These are phyloP conservation scores for Penicillium longicatenatum DNA, from an alignment of 495 filamentous ascomycete genomes.

Conservation along the genomic window DNA sequence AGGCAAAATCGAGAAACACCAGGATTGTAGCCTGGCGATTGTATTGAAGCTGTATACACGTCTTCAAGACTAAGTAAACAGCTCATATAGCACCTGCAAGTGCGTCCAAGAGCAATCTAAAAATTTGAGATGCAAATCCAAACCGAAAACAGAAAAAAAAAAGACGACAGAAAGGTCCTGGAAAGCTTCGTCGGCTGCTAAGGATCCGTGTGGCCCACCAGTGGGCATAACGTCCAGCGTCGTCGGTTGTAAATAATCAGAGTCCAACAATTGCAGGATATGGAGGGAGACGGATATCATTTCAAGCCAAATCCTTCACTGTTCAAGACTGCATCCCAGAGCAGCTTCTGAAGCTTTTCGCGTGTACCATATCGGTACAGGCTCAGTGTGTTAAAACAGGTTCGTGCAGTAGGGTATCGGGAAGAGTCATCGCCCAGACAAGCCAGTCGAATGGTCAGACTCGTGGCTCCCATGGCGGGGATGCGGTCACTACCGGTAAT, in stretches of 20 bases:
- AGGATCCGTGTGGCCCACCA: neutral
- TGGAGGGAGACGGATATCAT: conserved; percentile 33
- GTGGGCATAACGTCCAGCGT: conserved; percentile 8
- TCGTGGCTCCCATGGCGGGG: conserved; percentile 87
- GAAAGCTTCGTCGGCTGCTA: neutral
- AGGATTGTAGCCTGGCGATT: neutral
- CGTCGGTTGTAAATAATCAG: neutral
- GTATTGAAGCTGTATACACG: conserved; percentile 1
- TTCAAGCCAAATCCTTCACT: conserved; percentile 96
- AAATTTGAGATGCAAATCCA: neutral
- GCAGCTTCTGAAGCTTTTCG: conserved; percentile 65
- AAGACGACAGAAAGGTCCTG: neutral
- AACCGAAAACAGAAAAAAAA: neutral
- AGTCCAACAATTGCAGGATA: neutral
- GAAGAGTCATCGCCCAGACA: conserved; percentile 74
- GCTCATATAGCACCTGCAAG: neutral
- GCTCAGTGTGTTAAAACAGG: conserved; percentile 86
- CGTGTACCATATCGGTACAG: conserved; percentile 70
- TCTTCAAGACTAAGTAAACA: neutral
- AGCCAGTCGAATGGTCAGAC: conserved; percentile 70
- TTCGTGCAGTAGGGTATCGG: conserved; percentile 83
- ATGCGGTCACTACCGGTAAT: conserved; percentile 94
- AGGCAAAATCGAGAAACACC: neutral
- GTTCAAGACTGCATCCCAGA: conserved; percentile 86
- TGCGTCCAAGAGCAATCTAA: neutral